Base-by-base conservation (phyloP, 2,329 filamentous ascomycete genomes). In the Ophiocordyceps australis region DNA sequence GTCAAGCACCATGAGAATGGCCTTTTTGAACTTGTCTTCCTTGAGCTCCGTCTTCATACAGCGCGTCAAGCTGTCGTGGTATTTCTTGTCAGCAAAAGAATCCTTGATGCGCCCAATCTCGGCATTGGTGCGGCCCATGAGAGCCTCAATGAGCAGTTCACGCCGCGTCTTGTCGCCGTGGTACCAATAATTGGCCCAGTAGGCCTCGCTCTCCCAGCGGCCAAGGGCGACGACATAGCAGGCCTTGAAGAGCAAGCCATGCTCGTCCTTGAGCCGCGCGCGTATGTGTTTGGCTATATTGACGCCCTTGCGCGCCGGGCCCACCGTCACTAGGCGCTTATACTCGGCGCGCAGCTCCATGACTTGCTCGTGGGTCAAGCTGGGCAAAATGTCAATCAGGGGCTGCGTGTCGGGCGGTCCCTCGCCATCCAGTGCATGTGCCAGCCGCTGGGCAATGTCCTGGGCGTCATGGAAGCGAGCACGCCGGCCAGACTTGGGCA, bases 151-250 rank as follows among this genome's bases (percentile, higher is more conserved):
- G 27, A 98, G 65, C 19, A 98, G 62, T 49, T 95, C 86, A 5
- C 85, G 71, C 3, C 82, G 67, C 7, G 74, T 80, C 40, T 75
- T 79, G 48, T 86, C 78, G 20, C 75, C 74, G 45, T 94, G 86
- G 53, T 94, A 95, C 74, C 83, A 95, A 50, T 82, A 93, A 48
- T 94, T 95, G 31, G 86, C 83, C 85, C 89, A 98, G 59, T 93
- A 93, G 1, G 82, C 81, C 49, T 98, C 89, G 38, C 74, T 76
- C 54, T 94, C 89, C 74, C 83, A 95, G 27, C 67, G 66, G 8
- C 89, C 89, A 1, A 95, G 65, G 1, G 86, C 83, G 3, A 81
- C 85, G 4, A 85, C 73, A 47, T 95, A 94, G 42, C 77, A 83
- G 6, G 79, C 78, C 52, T 95, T 95, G 53, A 85, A 86, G 36